Evolutionary conservation across 306 rosid genomes (phyloP).

Genomic region (Inga leiocalycina): DNA sequence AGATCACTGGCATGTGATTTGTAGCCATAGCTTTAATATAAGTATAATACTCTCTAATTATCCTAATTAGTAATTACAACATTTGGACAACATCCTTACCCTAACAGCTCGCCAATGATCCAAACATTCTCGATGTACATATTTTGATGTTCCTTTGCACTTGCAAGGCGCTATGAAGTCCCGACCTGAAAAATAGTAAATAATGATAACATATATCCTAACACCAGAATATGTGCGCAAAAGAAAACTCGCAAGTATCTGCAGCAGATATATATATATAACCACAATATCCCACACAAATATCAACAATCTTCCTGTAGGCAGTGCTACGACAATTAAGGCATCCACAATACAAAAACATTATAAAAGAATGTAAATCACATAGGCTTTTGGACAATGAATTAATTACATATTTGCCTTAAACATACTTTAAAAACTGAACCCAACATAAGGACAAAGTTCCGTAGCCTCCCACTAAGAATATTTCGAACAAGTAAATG

Average conservation of each 20-base stretch:
- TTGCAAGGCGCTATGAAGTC: slow-evolving; percentile 98
- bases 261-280: slow-evolving; percentile 16
- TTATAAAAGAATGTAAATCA: neutral
- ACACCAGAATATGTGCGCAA: slow-evolving; percentile 17
- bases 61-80: neutral
- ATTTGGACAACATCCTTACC: slow-evolving; percentile 46
- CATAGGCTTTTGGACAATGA: neutral
- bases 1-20: neutral
- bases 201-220: neutral
- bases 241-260: slow-evolving; percentile 10
- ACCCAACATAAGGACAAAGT: neutral
- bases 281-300: neutral
- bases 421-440: neutral
- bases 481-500: neutral
- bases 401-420: neutral
- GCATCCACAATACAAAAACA: neutral
- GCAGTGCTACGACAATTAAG: neutral
- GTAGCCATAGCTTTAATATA: neutral
- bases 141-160: slow-evolving; percentile 96
- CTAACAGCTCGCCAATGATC: slow-evolving; percentile 98
- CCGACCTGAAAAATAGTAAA: slow-evolving; percentile 57
- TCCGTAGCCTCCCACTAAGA: neutral
- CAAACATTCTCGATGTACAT: slow-evolving; percentile 95
- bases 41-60: neutral
- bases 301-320: neutral